Percentiles rank a stretch among this genome's conserved stretches.
phyloP scores from a whole-genome alignment of 371 early-diverging fungal genomes.

The Mortierella sp. region DNA sequence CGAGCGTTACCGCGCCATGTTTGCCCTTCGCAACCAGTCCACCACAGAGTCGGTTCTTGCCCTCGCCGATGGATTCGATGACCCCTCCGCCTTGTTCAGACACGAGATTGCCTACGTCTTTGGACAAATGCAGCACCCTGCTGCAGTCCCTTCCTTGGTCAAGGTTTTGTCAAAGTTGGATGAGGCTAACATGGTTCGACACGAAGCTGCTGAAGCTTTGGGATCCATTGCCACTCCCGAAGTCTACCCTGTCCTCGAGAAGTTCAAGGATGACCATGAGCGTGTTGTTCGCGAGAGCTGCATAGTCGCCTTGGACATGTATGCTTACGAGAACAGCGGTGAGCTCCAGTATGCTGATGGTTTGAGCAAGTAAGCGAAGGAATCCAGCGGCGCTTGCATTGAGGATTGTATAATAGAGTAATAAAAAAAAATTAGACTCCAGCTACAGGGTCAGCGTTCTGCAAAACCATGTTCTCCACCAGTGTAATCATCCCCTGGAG shows the following conservation, averaged over 20 bases:
- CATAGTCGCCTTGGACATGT: constrained; percentile 98
- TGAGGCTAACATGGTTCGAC: constrained; percentile 98
- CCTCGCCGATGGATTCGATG: constrained; percentile 89
- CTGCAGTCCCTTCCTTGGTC: constrained; percentile 88
- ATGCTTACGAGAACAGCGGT: constrained; percentile 87
- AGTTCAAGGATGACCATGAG: constrained; percentile 82
- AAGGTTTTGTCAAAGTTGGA: constrained; percentile 76
- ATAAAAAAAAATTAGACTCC: too few relatives aligned
- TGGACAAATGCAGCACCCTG: constrained; percentile 98
- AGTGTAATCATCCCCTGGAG: too few relatives aligned
- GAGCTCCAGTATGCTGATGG: constrained; percentile 81
- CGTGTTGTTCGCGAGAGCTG: constrained; percentile 97
- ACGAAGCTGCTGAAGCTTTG: constrained; percentile 99
- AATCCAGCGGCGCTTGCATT: neutral
- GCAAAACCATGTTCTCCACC: too few relatives aligned
- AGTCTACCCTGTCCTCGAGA: constrained; percentile 78
- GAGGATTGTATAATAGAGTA: too few relatives aligned
- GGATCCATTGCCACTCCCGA: constrained; percentile 98
- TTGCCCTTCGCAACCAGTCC: constrained; percentile 94
- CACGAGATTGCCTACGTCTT: constrained; percentile 99
- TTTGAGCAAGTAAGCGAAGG: constrained; percentile 55
- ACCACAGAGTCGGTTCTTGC: constrained; percentile 88
- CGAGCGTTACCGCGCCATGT: constrained; percentile 99
- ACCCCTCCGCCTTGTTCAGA: constrained; percentile 91
- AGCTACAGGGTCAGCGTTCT: too few relatives aligned